phyloP scores from a whole-genome alignment of 2,329 filamentous ascomycete species.

The Cladosporium sp. region DNA sequence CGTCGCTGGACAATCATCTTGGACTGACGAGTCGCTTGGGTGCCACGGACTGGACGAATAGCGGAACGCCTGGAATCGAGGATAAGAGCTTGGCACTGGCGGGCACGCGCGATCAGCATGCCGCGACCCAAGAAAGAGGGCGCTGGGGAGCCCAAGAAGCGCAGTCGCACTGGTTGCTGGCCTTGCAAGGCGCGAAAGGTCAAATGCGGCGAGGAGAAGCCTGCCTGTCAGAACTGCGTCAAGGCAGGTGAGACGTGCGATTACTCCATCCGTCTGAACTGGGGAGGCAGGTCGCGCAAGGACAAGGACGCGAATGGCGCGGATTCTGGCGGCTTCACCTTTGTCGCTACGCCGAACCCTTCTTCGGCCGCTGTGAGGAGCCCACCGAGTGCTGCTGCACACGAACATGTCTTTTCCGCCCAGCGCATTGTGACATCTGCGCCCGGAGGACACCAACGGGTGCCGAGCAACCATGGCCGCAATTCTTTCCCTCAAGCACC shows the following conservation, averaged over 20 bases:
- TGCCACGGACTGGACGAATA: not conserved
- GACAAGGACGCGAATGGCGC: slow-evolving; percentile 29
- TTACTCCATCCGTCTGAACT: slow-evolving; percentile 74
- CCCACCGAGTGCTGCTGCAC: slow-evolving; percentile 12
- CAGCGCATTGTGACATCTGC: slow-evolving; percentile 23
- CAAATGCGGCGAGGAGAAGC: slow-evolving; percentile 76
- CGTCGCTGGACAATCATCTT: not conserved
- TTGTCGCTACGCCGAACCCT: slow-evolving; percentile 20
- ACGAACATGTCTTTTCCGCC: slow-evolving; percentile 29
- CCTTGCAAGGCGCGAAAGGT: slow-evolving; percentile 73
- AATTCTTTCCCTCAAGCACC: slow-evolving; percentile 16
- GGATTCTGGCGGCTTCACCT: slow-evolving; percentile 24
- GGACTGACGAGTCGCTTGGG: not conserved
- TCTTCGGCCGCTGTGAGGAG: slow-evolving; percentile 1
- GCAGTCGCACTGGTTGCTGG: slow-evolving; percentile 65
- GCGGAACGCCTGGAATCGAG: not conserved
- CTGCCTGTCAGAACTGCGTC: slow-evolving; percentile 65
- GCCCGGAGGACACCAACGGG: slow-evolving; percentile 16
- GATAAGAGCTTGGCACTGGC: not conserved
- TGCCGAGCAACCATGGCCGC: slow-evolving; percentile 16
- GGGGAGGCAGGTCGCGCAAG: slow-evolving; percentile 64
- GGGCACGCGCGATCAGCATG: slow-evolving; percentile 37
- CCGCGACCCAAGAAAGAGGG: slow-evolving; percentile 60
- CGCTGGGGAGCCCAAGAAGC: slow-evolving; percentile 52
- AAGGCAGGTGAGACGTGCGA: slow-evolving; percentile 65